Percentiles rank a stretch among this genome's conserved stretches.
Evolutionary conservation across 495 filamentous ascomycete genomes (phyloP).

Genomic region (Talaromyces trachyspermus): DNA sequence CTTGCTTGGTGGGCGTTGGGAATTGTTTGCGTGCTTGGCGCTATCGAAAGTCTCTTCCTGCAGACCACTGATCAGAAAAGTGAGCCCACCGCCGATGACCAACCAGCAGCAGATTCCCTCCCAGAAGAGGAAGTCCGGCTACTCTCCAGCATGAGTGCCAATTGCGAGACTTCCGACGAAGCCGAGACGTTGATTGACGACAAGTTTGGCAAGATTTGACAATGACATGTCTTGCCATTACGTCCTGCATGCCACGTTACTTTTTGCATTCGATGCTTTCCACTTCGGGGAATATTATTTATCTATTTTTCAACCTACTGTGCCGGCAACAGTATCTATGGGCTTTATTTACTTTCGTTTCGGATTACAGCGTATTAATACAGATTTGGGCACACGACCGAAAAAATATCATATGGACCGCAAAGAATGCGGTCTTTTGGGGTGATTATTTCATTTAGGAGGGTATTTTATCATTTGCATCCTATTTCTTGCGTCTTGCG

Average conservation of each 20-base stretch:
- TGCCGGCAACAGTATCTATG: conserved; percentile 1
- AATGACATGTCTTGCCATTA: not conserved
- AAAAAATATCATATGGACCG: too few relatives aligned
- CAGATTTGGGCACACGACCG: not conserved
- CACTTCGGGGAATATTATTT: not conserved
- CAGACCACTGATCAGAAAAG: conserved; percentile 29
- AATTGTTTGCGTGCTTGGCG: conserved; percentile 66
- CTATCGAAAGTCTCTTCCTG: conserved; percentile 49
- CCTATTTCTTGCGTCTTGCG: too few relatives aligned
- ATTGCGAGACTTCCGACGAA: not conserved
- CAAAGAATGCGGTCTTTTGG: too few relatives aligned
- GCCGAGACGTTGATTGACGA: not conserved
- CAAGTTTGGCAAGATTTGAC: not conserved
- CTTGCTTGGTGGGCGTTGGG: conserved; percentile 89
- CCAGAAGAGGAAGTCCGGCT: not conserved
- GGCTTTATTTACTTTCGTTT: not conserved
- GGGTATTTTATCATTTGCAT: too few relatives aligned
- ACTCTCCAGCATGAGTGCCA: not conserved
- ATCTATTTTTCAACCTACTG: not conserved
- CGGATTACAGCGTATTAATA: conserved; percentile 3
- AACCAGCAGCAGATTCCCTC: too few relatives aligned
- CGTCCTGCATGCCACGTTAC: too few relatives aligned
- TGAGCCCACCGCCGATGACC: too few relatives aligned
- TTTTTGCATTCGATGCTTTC: conserved; percentile 2
- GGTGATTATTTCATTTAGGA: too few relatives aligned